Conservation (phyloP, 306 rosid genomes). For the Lathyrus aphaca region DNA sequence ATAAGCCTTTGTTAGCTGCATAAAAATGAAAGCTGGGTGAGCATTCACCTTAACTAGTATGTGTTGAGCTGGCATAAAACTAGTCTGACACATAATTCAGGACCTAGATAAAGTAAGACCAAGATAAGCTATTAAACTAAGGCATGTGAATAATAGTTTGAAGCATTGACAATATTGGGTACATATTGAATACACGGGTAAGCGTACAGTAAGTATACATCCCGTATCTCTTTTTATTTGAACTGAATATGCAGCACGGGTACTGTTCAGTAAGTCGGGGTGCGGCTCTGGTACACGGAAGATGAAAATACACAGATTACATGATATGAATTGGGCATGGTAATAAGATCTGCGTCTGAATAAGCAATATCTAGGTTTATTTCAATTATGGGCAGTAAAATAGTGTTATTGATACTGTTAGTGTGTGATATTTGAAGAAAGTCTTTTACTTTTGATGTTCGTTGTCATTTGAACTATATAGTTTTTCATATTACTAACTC, state of each 20-base stretch:
- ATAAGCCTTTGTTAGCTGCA: constrained; percentile 94
- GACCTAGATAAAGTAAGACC: constrained; percentile 10
- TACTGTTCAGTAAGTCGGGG: not conserved
- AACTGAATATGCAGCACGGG: not conserved
- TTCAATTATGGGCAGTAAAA: not conserved
- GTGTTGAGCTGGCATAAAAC: constrained; percentile 20
- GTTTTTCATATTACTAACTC: too few species aligned
- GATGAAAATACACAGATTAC: too few species aligned
- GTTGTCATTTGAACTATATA: too few species aligned
- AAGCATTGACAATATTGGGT: not conserved
- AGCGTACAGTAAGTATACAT: not conserved
- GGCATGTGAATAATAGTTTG: not conserved
- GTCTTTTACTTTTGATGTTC: too few species aligned
- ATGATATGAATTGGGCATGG: not conserved
- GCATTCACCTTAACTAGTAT: constrained; percentile 19
- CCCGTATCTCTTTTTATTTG: not conserved
- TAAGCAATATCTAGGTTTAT: too few species aligned
- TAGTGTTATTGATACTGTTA: too few species aligned
- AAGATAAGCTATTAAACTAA: constrained; percentile 10
- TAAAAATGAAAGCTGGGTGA: constrained; percentile 36
- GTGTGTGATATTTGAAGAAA: too few species aligned
- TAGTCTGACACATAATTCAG: constrained; percentile 19
- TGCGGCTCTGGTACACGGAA: not conserved
- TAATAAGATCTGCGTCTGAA: not conserved
- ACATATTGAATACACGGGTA: not conserved